Evolutionary conservation across 163 green algal species (phyloP), one percentile per base, ranked within the genome.

Genomic region (Smithsoniella earleae): DNA sequence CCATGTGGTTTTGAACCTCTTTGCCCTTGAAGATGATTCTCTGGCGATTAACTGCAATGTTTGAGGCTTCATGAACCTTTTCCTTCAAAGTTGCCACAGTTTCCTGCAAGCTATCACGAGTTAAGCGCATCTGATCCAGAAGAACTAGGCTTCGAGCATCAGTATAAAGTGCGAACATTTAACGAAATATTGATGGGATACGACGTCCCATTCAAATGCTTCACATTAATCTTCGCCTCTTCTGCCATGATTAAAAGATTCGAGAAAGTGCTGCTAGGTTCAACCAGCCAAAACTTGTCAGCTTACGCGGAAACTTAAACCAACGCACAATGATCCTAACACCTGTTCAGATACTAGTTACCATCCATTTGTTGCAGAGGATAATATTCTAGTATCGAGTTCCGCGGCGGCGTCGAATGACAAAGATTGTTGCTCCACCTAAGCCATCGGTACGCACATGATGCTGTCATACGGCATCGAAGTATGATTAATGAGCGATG

Each of bases 1-100:
- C 25, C 6, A 69, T 33, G 43, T 69, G 58, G 25, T 69, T 69
- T 30, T 69, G 58, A 1, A 69, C 58, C 25, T 69, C 58, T 36
- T 33, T 34, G 3, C 58, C 58, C 25, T 69, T 69, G 25, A 43
- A 69, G 20, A 69, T 69, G 16, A 69, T 30, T 38, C 58, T 30
- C 25, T 69, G 58, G 3, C 58, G 58, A 28, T 30, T 33, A 43
- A 31, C 58, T 28, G 58, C 58, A 13, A 69, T 34, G 16, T 36
- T 33, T 20, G 58, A 69, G 13, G 58, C 58, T 33, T 30, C 18
- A 22, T 10, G 13, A 45, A 69, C 58, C 25, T 69, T 69, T 16
- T 69, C 58, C 20, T 69, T 69, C 58, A 69, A 31, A 18, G n/a
- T 43, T 16, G 30, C 58, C 0, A 69, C 43, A n/a, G 58, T 69